These are phyloP conservation scores for Yamadazyma phyllophila DNA, from an alignment of 805 yeast genomes.

Conservation along the genomic window DNA sequence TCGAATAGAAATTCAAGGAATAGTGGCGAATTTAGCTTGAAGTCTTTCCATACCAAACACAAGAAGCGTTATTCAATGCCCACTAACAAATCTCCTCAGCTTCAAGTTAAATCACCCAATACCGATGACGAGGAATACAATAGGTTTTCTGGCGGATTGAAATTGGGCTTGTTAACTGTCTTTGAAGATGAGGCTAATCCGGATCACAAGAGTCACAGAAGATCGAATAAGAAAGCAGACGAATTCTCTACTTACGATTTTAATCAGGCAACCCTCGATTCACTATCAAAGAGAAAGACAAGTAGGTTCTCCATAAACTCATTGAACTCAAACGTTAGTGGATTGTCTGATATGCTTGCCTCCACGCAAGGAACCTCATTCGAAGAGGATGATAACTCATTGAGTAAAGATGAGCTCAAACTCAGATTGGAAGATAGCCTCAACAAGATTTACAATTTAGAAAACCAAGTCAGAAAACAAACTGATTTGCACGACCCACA, in stretches of 20 bases:
- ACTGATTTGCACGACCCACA: background rate
- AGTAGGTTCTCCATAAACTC: conserved; percentile 57
- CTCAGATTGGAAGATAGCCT: conserved; percentile 38
- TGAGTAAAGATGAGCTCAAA: conserved; percentile 33
- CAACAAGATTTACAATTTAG: conserved; percentile 29
- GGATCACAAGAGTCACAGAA: background rate
- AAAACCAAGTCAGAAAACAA: conserved; percentile 2
- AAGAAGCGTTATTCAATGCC: conserved; percentile 27
- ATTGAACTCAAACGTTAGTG: conserved; percentile 48
- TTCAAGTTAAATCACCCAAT: conserved; percentile 1
- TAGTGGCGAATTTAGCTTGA: conserved; percentile 24
- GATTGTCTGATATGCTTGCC: conserved; percentile 45
- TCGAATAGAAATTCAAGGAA: conserved; percentile 20
- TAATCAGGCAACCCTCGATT: conserved; percentile 36
- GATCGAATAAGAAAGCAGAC: conserved; percentile 17
- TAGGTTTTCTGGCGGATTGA: conserved; percentile 37
- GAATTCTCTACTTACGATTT: conserved; percentile 23
- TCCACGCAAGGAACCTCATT: conserved; percentile 43
- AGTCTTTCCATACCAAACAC: conserved; percentile 33
- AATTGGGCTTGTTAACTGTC: conserved; percentile 38
- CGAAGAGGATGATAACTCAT: conserved; percentile 15
- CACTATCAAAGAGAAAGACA: conserved; percentile 27
- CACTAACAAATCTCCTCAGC: background rate
- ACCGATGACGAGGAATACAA: conserved; percentile 23
- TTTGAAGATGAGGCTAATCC: conserved; percentile 26